These are phyloP conservation scores for Corchorus capsularis DNA, from an alignment of 345 rosid genomes.

Conservation along the genomic window DNA sequence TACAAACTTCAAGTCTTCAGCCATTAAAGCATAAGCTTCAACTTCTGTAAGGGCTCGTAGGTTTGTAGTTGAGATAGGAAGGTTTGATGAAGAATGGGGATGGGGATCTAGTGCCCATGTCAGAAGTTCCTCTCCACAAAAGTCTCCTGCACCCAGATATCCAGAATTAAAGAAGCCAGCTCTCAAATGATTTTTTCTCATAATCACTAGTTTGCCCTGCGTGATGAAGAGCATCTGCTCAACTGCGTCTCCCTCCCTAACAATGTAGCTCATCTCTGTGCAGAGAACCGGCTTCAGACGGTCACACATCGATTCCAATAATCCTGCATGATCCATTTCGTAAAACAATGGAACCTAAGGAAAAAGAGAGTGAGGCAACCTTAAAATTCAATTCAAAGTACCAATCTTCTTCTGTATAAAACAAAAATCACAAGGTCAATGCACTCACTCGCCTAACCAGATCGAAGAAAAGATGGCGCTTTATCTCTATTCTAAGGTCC, in stretches of 20 bases:
- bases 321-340: conserved; percentile 80
- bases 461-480: conserved; percentile 82
- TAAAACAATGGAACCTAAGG: conserved; percentile 83
- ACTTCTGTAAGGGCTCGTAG: conserved; percentile 73
- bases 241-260: conserved; percentile 88
- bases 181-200: conserved; percentile 79
- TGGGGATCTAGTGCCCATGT: conserved; percentile 89
- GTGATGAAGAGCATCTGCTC: conserved; percentile 91
- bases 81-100: conserved; percentile 62
- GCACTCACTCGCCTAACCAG: conserved; percentile 64
- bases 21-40: conserved; percentile 85
- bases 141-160: conserved; percentile 77
- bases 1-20: conserved; percentile 80
- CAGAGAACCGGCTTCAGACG: conserved; percentile 78
- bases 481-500: conserved; percentile 83
- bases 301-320: conserved; percentile 86
- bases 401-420: background rate
- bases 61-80: conserved; percentile 86
- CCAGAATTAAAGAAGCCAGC: conserved; percentile 78
- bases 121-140: conserved; percentile 91
- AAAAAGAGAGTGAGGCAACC: background rate
- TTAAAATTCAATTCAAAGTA: background rate
- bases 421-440: background rate
- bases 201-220: conserved; percentile 80
- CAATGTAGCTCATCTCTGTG: conserved; percentile 82